These are phyloP conservation scores for Exophiala oligosperma DNA, from an alignment of 2,329 filamentous ascomycete genomes.

Conservation along the genomic window DNA sequence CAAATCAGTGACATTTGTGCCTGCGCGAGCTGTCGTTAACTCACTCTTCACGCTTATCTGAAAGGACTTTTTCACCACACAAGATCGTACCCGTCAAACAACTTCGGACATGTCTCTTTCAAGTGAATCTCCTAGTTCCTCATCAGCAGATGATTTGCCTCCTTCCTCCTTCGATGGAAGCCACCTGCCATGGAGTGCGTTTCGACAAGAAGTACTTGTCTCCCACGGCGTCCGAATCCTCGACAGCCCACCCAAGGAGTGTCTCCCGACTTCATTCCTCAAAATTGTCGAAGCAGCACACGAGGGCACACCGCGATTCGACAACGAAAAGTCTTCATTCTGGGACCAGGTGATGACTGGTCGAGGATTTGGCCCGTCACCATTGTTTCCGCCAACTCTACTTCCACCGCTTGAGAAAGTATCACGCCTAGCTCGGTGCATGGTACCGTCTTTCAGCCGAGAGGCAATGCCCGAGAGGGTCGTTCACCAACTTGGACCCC, in stretches of 20 bases:
- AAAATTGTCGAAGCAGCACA: conserved; percentile 11
- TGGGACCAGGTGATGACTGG: conserved; percentile 17
- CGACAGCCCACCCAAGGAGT: conserved; percentile 14
- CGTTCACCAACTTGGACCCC: conserved; percentile 9
- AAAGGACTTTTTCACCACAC: too few relatives aligned
- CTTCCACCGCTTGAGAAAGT: conserved; percentile 20
- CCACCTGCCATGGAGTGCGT: conserved; percentile 20
- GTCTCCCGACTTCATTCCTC: conserved; percentile 18
- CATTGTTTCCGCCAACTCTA: conserved; percentile 25
- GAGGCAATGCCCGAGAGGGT: conserved; percentile 21
- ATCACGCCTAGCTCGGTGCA: conserved; percentile 19
- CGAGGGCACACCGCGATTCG: conserved; percentile 8
- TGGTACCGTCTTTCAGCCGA: conserved; percentile 21
- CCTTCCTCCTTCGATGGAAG: conserved; percentile 19
- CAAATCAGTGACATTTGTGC: too few relatives aligned
- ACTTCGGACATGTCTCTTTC: conserved; percentile 2
- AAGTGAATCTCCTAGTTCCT: conserved; percentile 6
- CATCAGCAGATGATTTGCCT: conserved; percentile 8
- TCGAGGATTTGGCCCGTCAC: conserved; percentile 23
- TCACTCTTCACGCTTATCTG: too few relatives aligned
- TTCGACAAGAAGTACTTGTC: conserved; percentile 19
- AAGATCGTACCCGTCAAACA: not conserved
- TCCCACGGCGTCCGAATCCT: conserved; percentile 20
- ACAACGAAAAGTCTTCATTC: conserved; percentile 19
- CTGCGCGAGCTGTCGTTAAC: too few relatives aligned